phyloP scores from a whole-genome alignment of 169 alveolate genomes.

The Plasmodium blacklocki region DNA sequence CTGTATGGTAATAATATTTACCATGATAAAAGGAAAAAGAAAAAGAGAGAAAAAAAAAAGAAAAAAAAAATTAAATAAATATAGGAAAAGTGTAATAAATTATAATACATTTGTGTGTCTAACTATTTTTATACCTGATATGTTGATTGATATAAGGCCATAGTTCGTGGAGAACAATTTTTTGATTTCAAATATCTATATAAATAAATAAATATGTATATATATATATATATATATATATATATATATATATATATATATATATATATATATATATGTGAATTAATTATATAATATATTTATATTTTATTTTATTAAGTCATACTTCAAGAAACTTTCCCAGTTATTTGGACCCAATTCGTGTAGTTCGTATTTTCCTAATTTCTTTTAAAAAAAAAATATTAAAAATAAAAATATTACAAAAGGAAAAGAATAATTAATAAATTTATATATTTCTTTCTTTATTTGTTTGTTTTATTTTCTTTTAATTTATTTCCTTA shows the following conservation, averaged over 20 bases:
- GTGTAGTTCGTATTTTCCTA: conserved; percentile 63
- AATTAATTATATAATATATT: not conserved
- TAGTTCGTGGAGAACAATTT: conserved; percentile 81
- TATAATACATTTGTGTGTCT: no score
- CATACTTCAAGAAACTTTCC: conserved; percentile 62
- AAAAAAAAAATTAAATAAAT: not conserved
- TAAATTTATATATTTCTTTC: not conserved
- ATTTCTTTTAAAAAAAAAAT: conserved; percentile 34
- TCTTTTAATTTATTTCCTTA: conserved; percentile 10
- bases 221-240: no score
- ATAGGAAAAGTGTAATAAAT: no score
- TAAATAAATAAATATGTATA: not conserved
- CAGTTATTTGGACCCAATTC: conserved; percentile 69
- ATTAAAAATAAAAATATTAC: not conserved
- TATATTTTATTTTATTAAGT: conserved; percentile 9
- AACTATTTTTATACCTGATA: conserved; percentile 55
- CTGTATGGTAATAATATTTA: conserved; percentile 24
- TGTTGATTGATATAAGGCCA: conserved; percentile 81
- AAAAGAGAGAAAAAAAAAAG: not conserved
- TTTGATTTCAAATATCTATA: conserved; percentile 77
- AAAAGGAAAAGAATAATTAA: not conserved
- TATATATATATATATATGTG: no score
- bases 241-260: no score
- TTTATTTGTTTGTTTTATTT: no score
- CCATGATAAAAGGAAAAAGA: not conserved